Conservation (phyloP, 2,329 filamentous ascomycete genomes). For the Cladorrhinum sp. region DNA sequence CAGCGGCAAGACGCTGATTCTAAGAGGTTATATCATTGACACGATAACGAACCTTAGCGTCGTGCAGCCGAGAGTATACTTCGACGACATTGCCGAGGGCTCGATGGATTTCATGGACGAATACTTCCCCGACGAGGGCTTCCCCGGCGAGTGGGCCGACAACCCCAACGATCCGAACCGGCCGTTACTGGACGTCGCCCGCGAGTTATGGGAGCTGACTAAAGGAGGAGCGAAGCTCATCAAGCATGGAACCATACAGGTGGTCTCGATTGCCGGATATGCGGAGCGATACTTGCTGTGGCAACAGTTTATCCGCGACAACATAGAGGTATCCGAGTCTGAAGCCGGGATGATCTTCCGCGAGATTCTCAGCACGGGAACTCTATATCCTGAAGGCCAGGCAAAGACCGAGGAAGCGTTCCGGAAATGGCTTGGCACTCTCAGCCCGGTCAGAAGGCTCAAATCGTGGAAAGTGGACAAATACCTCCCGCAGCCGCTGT, state of each 20-base stretch:
- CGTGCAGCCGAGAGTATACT: not conserved
- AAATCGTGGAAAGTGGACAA: constrained; percentile 2
- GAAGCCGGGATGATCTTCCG: not conserved
- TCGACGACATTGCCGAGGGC: not conserved
- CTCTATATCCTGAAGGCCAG: not conserved
- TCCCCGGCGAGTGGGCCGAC: not conserved
- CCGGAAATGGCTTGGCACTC: not conserved
- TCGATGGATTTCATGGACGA: not conserved
- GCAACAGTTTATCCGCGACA: not conserved
- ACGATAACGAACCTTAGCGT: constrained; percentile 1
- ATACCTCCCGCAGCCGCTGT: not conserved
- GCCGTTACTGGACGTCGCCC: not conserved
- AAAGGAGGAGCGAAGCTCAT: not conserved
- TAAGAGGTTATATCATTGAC: constrained; percentile 9
- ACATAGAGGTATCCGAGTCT: not conserved
- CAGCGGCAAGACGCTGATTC: not conserved
- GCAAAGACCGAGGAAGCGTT: not conserved
- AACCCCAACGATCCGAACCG: not conserved
- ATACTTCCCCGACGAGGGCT: not conserved
- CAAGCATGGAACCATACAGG: not conserved
- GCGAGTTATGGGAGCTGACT: not conserved
- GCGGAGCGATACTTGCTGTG: not conserved
- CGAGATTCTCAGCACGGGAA: constrained; percentile 2
- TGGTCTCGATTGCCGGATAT: not conserved
- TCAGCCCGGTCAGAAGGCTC: not conserved